Base-by-base conservation (phyloP, 805 yeast species). In the Candida stauntonica region DNA sequence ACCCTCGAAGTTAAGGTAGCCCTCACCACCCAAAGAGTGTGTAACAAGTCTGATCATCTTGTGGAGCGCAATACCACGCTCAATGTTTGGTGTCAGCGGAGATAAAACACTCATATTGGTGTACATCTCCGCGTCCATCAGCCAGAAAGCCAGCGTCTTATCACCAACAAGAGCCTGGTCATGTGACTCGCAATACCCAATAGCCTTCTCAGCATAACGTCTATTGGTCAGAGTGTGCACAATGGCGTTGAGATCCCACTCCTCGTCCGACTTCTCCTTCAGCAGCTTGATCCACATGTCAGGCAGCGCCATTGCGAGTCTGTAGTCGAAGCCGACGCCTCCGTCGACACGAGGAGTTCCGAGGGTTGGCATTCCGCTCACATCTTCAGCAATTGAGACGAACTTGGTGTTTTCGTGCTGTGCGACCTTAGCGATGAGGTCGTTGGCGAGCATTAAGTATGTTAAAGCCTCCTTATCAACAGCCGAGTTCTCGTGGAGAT, bases 91-190 rank as follows among this genome's bases (percentile, higher is more conserved):
- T 1, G 95, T 83, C 36, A 82, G 66, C 38, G 80, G 85, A 1
- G 86, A 66, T 31, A 89, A 56, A 2, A 70, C 70, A 13, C 94
- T 81, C 99, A 91, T 91, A 63, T 88, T 80, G 26, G 97, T 91
- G 63, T 91, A 91, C 98, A 91, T 89, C 50, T 89, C 95, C 46
- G 91, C 88, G 64, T 91, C 99, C 98, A 91, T 91, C 41, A 91
- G 72, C 99, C 99, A 93, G 58, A 91, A 91, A 1, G 98, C 98
- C 42, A 91, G 65, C 3, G 96, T 86, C 61, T 91, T 91, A 60
- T 91, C 99, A 37, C 99, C 99, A 17, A 91, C 99, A 39, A 91
- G 71, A 7, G 98, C 98, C 66, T 91, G 99, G 60, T 91, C 99
- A 58, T 91, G 99, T 13, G 94, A 82, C 64, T 91, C 99, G 47